Evolutionary conservation across 2,329 filamentous ascomycete genomes (phyloP), one percentile per base, ranked within the genome.

Genomic region (Colletotrichum australisinense): DNA sequence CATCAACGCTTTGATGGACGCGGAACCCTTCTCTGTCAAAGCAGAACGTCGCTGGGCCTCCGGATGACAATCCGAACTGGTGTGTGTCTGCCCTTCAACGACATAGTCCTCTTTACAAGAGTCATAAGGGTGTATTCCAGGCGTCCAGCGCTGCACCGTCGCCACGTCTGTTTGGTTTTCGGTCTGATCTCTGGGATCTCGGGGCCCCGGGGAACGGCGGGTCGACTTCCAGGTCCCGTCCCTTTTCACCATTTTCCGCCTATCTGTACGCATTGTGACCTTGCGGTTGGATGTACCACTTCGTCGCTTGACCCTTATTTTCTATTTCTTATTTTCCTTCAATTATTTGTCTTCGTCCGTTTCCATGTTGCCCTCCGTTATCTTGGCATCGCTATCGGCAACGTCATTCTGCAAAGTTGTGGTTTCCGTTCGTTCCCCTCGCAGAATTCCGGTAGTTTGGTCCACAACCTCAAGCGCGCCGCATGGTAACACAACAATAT

Each of bases 21-120:
- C 60, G 28, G 70, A 53, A 65, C 70, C 70, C 60, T 70, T 65
- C 30, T 59, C 30, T 65, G 70, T 70, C 70, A 69, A 73, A 70
- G 70, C 70, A 65, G 46, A 69, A 63, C 22, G 38, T 42, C 67
- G 53, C 49, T 57, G 49, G 57, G 46, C 57, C 53, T 70, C 70
- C 70, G 70, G 70, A 73, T 70, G 70, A 65, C 70, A 73, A 69
- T 70, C 67, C 70, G 70, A 73, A 73, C 60, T 60, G 68, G 63
- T 55, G 46, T 46, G 63, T 49, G 42, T n/a, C 19, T 49, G 42
- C 16, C 19, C 42, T 22, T 16, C 35, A 38, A 16, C 28, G 58
- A 38, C 14, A 16, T 9, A 52, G 30, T 52, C 26, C 42, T 49
- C 7, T 19, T 46, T 49, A 49, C 19, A 8, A 49, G 16, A 49